Percentiles rank a stretch among this genome's conserved stretches.
Conservation (phyloP, 1,139 yeast genomes). For the Kurtzmaniella quercitrusa region DNA sequence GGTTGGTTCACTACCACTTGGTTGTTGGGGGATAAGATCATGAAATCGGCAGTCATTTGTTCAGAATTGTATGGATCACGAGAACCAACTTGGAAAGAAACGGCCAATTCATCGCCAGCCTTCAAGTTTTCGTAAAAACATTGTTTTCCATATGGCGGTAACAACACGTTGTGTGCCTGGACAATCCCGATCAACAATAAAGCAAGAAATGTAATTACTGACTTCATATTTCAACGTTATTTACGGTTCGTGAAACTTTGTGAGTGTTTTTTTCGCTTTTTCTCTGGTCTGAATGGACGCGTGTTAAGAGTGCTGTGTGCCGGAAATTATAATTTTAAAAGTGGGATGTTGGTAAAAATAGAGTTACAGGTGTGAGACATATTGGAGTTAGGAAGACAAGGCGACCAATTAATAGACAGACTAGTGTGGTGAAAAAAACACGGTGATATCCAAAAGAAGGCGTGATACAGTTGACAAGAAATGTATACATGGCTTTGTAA, state of each 20-base stretch:
- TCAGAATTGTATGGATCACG: slow-evolving; percentile 76
- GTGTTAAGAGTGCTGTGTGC: not conserved
- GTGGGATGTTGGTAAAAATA: not conserved
- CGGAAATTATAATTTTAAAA: not conserved
- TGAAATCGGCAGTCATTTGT: slow-evolving; percentile 73
- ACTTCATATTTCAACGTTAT: slow-evolving; percentile 5
- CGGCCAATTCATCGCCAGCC: slow-evolving; percentile 80
- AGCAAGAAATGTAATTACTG: slow-evolving; percentile 8
- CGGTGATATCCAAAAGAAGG: too few relatives aligned
- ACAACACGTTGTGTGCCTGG: slow-evolving; percentile 72
- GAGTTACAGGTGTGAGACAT: not conserved
- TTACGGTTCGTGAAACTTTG: not conserved
- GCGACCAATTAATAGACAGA: not conserved
- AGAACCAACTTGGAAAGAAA: slow-evolving; percentile 91
- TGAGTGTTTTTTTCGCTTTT: not conserved
- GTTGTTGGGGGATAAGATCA: slow-evolving; percentile 58
- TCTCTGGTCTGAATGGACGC: not conserved
- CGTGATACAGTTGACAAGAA: too few relatives aligned
- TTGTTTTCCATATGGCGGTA: slow-evolving; percentile 82
- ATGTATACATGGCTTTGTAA: too few relatives aligned
- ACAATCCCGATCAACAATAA: slow-evolving; percentile 18
- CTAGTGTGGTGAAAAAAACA: too few relatives aligned
- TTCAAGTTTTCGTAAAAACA: slow-evolving; percentile 86
- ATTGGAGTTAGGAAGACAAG: not conserved
- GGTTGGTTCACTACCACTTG: slow-evolving; percentile 44